Conservation (phyloP, 768 basidiomycete genomes). For the Piloderma croceum region DNA sequence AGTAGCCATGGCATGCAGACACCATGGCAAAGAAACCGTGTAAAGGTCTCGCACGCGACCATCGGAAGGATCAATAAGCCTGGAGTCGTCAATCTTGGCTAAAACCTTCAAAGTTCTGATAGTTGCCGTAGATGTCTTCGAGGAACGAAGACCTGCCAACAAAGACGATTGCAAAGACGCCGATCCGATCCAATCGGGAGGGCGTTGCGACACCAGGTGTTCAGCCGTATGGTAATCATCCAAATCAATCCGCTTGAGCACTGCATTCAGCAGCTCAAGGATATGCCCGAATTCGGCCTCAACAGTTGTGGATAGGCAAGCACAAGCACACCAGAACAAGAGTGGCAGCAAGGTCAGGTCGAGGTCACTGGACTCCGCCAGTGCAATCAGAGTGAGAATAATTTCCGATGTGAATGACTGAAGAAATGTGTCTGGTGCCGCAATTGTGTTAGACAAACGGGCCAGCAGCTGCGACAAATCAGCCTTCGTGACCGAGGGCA, state of each 20-base stretch:
- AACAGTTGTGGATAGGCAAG: constrained; percentile 76
- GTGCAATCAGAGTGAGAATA: constrained; percentile 63
- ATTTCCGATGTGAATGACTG: constrained; percentile 83
- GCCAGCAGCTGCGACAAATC: constrained; percentile 78
- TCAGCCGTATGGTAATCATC: constrained; percentile 63
- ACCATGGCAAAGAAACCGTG: constrained; percentile 81
- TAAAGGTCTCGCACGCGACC: constrained; percentile 79
- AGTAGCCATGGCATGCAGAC: constrained; percentile 69
- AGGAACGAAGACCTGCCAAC: constrained; percentile 75
- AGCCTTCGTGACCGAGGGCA: constrained; percentile 61
- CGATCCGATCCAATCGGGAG: constrained; percentile 63
- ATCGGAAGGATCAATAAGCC: constrained; percentile 65
- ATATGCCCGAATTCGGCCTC: constrained; percentile 74
- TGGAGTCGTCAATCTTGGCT: constrained; percentile 51
- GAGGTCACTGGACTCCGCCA: constrained; percentile 51
- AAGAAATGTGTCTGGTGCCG: constrained; percentile 69
- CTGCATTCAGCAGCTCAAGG: constrained; percentile 54
- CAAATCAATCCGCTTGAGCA: constrained; percentile 67
- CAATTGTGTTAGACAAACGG: constrained; percentile 78
- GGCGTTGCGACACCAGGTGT: constrained; percentile 62
- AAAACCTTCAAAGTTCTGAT: constrained; percentile 64
- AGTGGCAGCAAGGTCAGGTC: constrained; percentile 66
- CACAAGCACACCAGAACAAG: constrained; percentile 81
- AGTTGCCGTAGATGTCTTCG: constrained; percentile 58
- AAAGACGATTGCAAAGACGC: constrained; percentile 65